phyloP scores from a whole-genome alignment of 1,139 yeast species.

The Zygotorulaspora mrakii region DNA sequence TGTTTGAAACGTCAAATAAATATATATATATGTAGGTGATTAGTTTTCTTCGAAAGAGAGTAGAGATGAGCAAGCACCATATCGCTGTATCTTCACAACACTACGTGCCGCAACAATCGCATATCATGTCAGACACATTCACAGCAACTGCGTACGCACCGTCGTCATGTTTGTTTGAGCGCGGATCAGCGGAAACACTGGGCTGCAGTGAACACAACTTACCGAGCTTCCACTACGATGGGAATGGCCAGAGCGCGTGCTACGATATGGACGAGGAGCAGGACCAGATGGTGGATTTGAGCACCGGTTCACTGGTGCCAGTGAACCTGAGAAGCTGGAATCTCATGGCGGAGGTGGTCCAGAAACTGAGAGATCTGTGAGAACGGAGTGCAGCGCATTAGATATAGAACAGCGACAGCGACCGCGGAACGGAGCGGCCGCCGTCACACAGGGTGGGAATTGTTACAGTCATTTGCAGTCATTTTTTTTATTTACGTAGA shows the following conservation, averaged over 20 bases:
- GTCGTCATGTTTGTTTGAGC: background rate
- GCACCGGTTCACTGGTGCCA: constrained; percentile 29
- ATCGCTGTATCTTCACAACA: too few relatives aligned
- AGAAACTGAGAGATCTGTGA: constrained; percentile 25
- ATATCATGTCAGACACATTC: constrained; percentile 1
- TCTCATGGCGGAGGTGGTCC: constrained; percentile 25
- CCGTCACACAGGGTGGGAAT: background rate
- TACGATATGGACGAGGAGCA: constrained; percentile 18
- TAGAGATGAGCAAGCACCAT: too few relatives aligned
- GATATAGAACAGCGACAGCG: too few relatives aligned
- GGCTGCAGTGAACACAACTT: background rate
- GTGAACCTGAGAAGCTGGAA: constrained; percentile 27
- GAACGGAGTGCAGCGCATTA: background rate
- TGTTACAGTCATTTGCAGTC: background rate
- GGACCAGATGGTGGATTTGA: constrained; percentile 33
- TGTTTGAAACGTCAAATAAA: too few relatives aligned
- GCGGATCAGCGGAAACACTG: background rate
- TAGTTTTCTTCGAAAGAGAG: too few relatives aligned
- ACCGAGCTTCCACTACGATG: background rate
- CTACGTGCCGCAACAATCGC: too few relatives aligned
- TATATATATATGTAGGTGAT: too few relatives aligned
- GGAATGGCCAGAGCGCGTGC: background rate
- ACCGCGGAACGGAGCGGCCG: background rate
- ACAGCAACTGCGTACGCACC: background rate
- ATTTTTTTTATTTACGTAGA: too few relatives aligned